Conservation (phyloP, 2,329 filamentous ascomycete genomes). For the Lasiodiplodia gonubiensis region DNA sequence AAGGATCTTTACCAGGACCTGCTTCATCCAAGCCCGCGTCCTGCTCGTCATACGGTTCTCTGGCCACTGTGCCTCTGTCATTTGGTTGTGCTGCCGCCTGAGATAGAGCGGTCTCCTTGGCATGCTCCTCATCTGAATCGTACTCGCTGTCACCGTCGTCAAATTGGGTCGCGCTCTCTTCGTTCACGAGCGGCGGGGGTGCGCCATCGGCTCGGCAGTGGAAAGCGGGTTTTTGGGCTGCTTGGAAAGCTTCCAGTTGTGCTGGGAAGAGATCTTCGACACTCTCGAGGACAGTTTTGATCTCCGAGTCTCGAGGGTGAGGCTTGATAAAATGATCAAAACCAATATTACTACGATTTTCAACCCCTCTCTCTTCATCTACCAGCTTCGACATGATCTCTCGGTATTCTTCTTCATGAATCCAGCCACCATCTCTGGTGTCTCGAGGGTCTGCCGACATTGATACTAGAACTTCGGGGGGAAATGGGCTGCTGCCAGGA, state of each 20-base stretch:
- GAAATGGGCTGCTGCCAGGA: slow-evolving; percentile 76
- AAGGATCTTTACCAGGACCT: neutral
- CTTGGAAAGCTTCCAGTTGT: slow-evolving; percentile 53
- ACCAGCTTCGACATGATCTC: slow-evolving; percentile 69
- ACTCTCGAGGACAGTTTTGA: slow-evolving; percentile 82
- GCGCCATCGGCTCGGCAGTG: neutral
- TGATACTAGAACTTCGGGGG: slow-evolving; percentile 78
- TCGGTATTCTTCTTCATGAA: slow-evolving; percentile 86
- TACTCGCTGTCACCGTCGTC: slow-evolving; percentile 50
- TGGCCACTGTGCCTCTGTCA: neutral
- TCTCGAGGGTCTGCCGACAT: slow-evolving; percentile 85
- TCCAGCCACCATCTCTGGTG: slow-evolving; percentile 79
- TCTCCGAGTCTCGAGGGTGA: slow-evolving; percentile 58
- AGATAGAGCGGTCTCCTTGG: neutral
- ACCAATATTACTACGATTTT: slow-evolving; percentile 51
- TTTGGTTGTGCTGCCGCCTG: neutral
- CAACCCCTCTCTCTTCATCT: slow-evolving; percentile 64
- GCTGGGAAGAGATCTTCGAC: slow-evolving; percentile 84
- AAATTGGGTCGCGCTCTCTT: slow-evolving; percentile 65
- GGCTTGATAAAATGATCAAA: slow-evolving; percentile 71
- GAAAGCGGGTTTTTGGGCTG: slow-evolving; percentile 11
- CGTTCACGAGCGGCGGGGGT: slow-evolving; percentile 60
- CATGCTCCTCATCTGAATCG: slow-evolving; percentile 50
- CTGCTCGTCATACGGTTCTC: neutral
- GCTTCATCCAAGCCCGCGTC: neutral